Base-by-base conservation (phyloP, 2,329 filamentous ascomycete species). In the Alternaria sp. region DNA sequence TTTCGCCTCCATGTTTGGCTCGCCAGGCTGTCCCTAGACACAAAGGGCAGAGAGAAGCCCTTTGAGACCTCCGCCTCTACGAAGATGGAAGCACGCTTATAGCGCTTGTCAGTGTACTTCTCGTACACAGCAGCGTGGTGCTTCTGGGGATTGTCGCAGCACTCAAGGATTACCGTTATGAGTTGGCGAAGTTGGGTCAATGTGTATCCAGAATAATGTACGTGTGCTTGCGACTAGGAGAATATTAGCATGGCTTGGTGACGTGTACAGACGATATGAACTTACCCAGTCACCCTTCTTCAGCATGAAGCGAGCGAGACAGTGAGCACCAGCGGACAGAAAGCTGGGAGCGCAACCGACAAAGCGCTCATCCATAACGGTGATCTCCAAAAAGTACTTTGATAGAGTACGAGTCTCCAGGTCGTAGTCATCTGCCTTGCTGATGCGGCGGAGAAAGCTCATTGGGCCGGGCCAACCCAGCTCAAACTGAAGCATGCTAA, bases 391-490 rank as follows among this genome's bases (percentile, higher is more conserved):
- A 80, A 99, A 97, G 81, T 99, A 99, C 81, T 99, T 99, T 70
- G 95, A 93, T 55, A 99, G 83, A 5, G 95, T 98, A 38, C 95
- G 88, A 11, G 94, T 97, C 81, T 99, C 94, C 47, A 97, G 84
- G 75, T 99, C 94, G 75, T 98, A 99, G 75, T 97, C 93, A 76
- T 99, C 95, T 14, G 95, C 95, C 83, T 98, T 98, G 88, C 94
- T 98, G 80, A 98, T 95, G 57, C 94, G 89, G 62, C 95, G 88
- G 63, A 99, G 85, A 81, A 99, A 99, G 82, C 93, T 97, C 94
- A 99, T 97, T 1, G 95, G 95, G 43, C 95, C 95, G n/a, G 95
- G 95, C 91, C 93, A 98, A 53, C 95, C 95, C 54, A 99, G 87
- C 80, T 97, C 93, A 75, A 97, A 99, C 71, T 93, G 87, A 54